phyloP scores from a whole-genome alignment of 2,329 filamentous ascomycete species.

The Leptographium wingfieldii region DNA sequence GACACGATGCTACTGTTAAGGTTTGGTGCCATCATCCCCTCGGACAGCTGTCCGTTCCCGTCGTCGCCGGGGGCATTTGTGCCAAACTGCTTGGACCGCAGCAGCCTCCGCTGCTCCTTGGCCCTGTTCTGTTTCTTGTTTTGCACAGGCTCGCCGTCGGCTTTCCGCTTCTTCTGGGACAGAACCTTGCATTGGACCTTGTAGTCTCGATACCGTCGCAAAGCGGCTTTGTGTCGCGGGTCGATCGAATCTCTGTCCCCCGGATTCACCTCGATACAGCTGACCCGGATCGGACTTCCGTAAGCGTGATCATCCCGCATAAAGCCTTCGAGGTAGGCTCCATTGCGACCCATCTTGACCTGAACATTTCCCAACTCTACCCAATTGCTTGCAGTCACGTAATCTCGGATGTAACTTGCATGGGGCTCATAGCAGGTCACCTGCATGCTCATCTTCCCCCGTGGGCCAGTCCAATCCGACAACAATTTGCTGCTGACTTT shows the following conservation, averaged over 20 bases:
- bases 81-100: background rate
- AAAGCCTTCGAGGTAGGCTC: constrained; percentile 54
- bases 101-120: background rate
- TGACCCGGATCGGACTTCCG: background rate
- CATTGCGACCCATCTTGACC: constrained; percentile 43
- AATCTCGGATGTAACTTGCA: constrained; percentile 39
- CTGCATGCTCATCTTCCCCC: constrained; percentile 57
- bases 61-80: background rate
- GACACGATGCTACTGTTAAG: constrained; percentile 24
- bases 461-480: constrained; percentile 56
- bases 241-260: constrained; percentile 32
- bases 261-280: constrained; percentile 35
- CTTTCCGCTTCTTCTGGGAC: constrained; percentile 1
- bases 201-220: constrained; percentile 55
- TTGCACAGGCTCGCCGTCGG: background rate
- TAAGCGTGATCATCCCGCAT: constrained; percentile 45
- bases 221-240: constrained; percentile 39
- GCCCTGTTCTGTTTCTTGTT: background rate
- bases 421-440: constrained; percentile 62
- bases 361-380: constrained; percentile 61
- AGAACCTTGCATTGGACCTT: constrained; percentile 30
- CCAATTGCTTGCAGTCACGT: constrained; percentile 47
- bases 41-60: background rate
- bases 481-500: constrained; percentile 7
- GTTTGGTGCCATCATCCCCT: background rate